Evolutionary conservation across 202 grass and related monocot genomes (phyloP), one percentile per base, ranked within the genome.

Genomic region (Digitaria exilis): DNA sequence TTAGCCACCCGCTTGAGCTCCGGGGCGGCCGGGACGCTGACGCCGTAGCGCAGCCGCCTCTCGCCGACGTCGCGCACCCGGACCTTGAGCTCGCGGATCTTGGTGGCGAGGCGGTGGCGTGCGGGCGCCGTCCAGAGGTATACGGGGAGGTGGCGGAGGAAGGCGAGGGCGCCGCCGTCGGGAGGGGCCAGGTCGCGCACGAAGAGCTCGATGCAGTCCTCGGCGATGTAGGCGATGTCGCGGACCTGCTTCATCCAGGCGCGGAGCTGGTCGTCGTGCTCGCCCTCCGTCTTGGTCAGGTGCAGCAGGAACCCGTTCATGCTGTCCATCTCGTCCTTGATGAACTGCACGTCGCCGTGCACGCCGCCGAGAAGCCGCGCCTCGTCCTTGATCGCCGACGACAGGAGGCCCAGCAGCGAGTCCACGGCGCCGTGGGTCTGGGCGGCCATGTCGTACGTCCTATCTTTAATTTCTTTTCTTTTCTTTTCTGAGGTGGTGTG

Each of bases 191-290:
- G n/a, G 74, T 24, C 13, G 65, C 18, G 63, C 2, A 39, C 9
- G 64, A 44, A 69, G 39, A 14, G 39, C 21, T 44, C 21, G 65
- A 69, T 14, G 65, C 39, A 69, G 65, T 69, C 39, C n/a, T 69
- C 21, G n/a, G 65, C n/a, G 39, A 14, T 2, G 22, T 69, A 16
- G 39, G 65, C 65, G 37, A 44, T 43, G 0, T 44, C 65, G 65
- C 65, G 65, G 1, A 69, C 39, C 39, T 69, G 65, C 65, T 69
- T 69, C 65, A 69, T 69, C 65, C 65, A 69, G 5, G 39, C 65
- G 5, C 65, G 65, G 21, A 26, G 2, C 65, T 69, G 65, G 65
- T 69, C 39, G 65, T 69, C n/a, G 65, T 69, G 65, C 39, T 44
- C 65, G 39, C 13, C 16, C n/a, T 24, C 65, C n/a, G n/a, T 16